phyloP scores from a whole-genome alignment of 2,329 filamentous ascomycete genomes.

The Tolypocladium amazonense region DNA sequence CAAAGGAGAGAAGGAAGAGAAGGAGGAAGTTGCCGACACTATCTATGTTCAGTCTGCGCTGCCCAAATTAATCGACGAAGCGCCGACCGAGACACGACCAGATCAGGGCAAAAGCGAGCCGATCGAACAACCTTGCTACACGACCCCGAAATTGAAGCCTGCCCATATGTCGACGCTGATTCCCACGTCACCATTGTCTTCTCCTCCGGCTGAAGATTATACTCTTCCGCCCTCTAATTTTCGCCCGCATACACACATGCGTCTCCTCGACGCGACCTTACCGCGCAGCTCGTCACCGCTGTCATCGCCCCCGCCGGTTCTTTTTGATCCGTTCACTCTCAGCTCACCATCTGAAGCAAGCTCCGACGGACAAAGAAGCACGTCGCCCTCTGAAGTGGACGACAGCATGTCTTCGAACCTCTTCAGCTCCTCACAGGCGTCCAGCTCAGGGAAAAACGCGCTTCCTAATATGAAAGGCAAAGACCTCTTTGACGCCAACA shows the following conservation, averaged over 20 bases:
- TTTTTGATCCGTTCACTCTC: slow-evolving; percentile 40
- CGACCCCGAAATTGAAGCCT: slow-evolving; percentile 6
- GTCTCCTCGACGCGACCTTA: slow-evolving; percentile 10
- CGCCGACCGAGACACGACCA: not conserved
- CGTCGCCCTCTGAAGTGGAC: slow-evolving; percentile 32
- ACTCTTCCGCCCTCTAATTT: slow-evolving; percentile 14
- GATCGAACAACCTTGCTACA: slow-evolving; percentile 1
- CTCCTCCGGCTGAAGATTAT: slow-evolving; percentile 22
- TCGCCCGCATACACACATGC: slow-evolving; percentile 10
- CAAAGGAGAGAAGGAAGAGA: slow-evolving; percentile 13
- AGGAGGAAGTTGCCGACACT: slow-evolving; percentile 1
- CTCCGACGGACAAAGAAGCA: slow-evolving; percentile 24
- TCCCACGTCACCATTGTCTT: slow-evolving; percentile 25
- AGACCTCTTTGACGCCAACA: slow-evolving; percentile 60
- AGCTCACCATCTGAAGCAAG: slow-evolving; percentile 24
- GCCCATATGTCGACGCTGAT: slow-evolving; percentile 8
- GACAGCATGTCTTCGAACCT: slow-evolving; percentile 30
- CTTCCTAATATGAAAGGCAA: slow-evolving; percentile 58
- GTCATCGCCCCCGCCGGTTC: slow-evolving; percentile 42
- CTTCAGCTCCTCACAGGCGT: slow-evolving; percentile 26
- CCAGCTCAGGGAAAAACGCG: slow-evolving; percentile 18
- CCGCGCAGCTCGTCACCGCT: slow-evolving; percentile 40
- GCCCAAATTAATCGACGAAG: not conserved
- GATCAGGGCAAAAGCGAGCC: not conserved
- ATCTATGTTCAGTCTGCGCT: slow-evolving; percentile 7